Evolutionary conservation across 306 rosid species (phyloP).

Genomic region (Begonia fuchsioides): DNA sequence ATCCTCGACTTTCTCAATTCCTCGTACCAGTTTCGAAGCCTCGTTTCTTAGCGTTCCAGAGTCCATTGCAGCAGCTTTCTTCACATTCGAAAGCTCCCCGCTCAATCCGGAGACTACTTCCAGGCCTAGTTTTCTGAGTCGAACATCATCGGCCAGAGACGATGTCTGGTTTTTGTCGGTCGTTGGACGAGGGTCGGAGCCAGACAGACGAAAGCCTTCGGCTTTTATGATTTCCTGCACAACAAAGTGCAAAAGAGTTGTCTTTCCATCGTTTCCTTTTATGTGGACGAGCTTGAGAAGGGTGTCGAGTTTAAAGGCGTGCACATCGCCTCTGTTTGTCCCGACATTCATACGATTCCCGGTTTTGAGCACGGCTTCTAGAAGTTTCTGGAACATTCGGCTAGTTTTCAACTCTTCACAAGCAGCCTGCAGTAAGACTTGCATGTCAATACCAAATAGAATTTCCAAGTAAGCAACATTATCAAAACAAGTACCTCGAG

Average conservation of each 20-base stretch:
- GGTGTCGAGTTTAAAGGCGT: constrained; percentile 97
- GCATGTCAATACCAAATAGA: no score
- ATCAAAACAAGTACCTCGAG: constrained; percentile 41
- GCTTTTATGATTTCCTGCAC: constrained; percentile 92
- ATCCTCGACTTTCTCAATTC: constrained; percentile 40
- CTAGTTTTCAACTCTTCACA: constrained; percentile 88
- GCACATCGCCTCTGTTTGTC: constrained; percentile 94
- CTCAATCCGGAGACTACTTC: constrained; percentile 73
- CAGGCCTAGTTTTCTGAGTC: constrained; percentile 69
- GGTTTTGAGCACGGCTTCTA: constrained; percentile 90
- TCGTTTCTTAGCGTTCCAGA: constrained; percentile 62
- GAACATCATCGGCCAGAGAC: constrained; percentile 43
- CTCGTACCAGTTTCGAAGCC: constrained; percentile 66
- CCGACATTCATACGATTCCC: constrained; percentile 98
- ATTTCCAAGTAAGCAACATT: no score
- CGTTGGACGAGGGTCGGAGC: constrained; percentile 27
- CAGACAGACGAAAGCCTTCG: constrained; percentile 59
- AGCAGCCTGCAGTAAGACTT: constrained; percentile 29
- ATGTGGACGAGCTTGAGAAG: constrained; percentile 86
- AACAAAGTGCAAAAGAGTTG: constrained; percentile 82
- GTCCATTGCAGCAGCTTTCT: constrained; percentile 93
- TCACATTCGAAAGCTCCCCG: constrained; percentile 69
- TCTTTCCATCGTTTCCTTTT: constrained; percentile 88
- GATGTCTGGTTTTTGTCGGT: constrained; percentile 2
- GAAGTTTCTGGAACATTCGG: constrained; percentile 89